These are phyloP conservation scores for Phytophthora gonapodyides DNA, from an alignment of 352 stramenopile genomes.

Conservation along the genomic window DNA sequence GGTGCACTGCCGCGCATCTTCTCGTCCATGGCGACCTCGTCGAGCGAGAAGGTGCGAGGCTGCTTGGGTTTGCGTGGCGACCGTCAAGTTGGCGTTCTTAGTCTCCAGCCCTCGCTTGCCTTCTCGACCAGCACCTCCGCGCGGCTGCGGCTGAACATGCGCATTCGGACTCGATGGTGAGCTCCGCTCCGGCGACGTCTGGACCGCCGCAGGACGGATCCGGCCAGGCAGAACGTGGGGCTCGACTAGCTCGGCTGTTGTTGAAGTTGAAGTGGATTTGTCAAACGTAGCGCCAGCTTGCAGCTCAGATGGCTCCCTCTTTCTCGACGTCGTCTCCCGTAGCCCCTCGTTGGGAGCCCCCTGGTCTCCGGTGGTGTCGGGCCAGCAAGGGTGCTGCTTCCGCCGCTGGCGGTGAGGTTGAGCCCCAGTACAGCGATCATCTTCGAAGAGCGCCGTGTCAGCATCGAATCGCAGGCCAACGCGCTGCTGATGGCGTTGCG, in stretches of 20 bases:
- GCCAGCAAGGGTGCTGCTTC: constrained; percentile 15
- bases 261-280: constrained; percentile 38
- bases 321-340: constrained; percentile 18
- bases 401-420: constrained; percentile 48
- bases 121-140: neutral
- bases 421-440: constrained; percentile 96
- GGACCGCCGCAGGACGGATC: constrained; percentile 19
- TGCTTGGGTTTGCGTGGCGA: constrained; percentile 76
- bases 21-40: constrained; percentile 64
- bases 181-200: constrained; percentile 7
- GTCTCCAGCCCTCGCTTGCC: constrained; percentile 34
- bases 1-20: constrained; percentile 35
- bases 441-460: constrained; percentile 92
- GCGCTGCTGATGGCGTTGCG: constrained; percentile 98
- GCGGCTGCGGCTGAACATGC: neutral
- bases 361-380: constrained; percentile 12
- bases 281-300: constrained; percentile 21
- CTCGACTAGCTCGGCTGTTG: constrained; percentile 10
- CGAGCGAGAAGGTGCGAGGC: constrained; percentile 81
- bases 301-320: constrained; percentile 20
- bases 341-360: constrained; percentile 4
- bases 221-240: constrained; percentile 16
- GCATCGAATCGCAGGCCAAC: constrained; percentile 92
- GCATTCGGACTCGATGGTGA: constrained; percentile 3
- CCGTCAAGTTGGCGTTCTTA: constrained; percentile 37